Base-by-base conservation (phyloP, 179 eudicot genomes). In the Carnegiea gigantea region DNA sequence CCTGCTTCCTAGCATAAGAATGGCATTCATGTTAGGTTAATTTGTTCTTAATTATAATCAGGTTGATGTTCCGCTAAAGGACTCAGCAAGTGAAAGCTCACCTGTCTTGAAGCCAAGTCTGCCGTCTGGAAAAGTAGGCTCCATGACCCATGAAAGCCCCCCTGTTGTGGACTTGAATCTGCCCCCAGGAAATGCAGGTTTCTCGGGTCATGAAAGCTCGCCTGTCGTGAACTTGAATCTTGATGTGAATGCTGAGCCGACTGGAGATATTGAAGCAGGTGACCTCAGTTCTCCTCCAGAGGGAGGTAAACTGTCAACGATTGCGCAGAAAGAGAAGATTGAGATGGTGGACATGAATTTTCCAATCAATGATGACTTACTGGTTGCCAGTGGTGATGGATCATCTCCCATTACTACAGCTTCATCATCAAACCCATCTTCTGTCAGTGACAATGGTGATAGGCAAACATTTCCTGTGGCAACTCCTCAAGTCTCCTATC, bases 61-160 rank as follows among this genome's bases (percentile, higher is more conserved):
- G 99, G 98, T 95, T 70, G 95, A 92, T 88, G 85, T 89, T 78
- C 85, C 93, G 38, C 21, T 82, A 76, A 36, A 10, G 12, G 88
- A 90, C 67, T 80, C 86, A 6, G 28, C 77, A 13, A 30, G 21
- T 68, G 86, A 86, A 60, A 80, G 77, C 70, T 18, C 78, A 5
- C 80, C 78, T 24, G 80, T 57, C 15, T 75, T 89, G 68, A 88
- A 93, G 44, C 33, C 73, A 3, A 43, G 5, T 18, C 10, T 3
- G 33, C 73, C 46, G 0, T 36, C 73, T 70, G 73, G 20, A 70
- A 70, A 36, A 17, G 44, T 21, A 30, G 23, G 46, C 73, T 10
- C 10, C 67, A 80, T 86, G 7, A 24, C 80, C 9, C 40, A n/a
- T 72, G 86, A 86, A 67, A 79, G 76, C 72, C 15, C 77, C 9